Base-by-base conservation (phyloP, 495 filamentous ascomycete species). In the Penicillium desertorum region DNA sequence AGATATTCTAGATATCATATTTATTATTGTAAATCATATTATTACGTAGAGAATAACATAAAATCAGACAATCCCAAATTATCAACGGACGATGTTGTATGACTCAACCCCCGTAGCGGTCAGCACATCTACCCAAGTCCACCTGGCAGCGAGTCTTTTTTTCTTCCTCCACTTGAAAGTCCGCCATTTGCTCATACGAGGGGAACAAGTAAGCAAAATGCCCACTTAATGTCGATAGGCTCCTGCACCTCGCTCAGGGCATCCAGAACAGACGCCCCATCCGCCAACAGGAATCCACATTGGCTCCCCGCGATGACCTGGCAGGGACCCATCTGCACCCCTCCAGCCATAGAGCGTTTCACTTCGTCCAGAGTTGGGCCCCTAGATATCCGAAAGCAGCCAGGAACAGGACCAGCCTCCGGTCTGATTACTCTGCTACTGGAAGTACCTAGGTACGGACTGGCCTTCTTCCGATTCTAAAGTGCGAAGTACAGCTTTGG, bases 241-340 rank as follows among this genome's bases (percentile, higher is more conserved):
- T 39, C 43, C 30, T 46, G 43, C 53, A 47, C 22, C 11, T 29
- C 37, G 37, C 51, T 53, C 41, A 30, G 34, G 27, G 29, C 17
- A 37, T 42, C 39, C 32, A 8, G 30, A 45, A 45, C 43, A 47
- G 34, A 46, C 52, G 52, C 52, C 43, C 53, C 53, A 55, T 55
- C 53, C 52, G 52, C 52, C 39, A 53, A 11, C 37, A 27, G 19
- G 37, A 53, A 36, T n/a, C 52, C 43, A 46, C 44, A 37, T 45
- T 23, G 53, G 45, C 64, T 57, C 71, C 69, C 71, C 70, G 68
- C 71, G 68, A 69, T 74, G 73, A 74, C 71, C 64, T 76, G 73
- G 71, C 73, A 60, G 43, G 16, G 34, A 51, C 49, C 64, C 47
- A 52, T 45, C 50, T 45, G 34, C 11, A 41, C 47, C 34, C 20